Conservation (phyloP, 2,329 filamentous ascomycete species). For the Aspergillus sp. region DNA sequence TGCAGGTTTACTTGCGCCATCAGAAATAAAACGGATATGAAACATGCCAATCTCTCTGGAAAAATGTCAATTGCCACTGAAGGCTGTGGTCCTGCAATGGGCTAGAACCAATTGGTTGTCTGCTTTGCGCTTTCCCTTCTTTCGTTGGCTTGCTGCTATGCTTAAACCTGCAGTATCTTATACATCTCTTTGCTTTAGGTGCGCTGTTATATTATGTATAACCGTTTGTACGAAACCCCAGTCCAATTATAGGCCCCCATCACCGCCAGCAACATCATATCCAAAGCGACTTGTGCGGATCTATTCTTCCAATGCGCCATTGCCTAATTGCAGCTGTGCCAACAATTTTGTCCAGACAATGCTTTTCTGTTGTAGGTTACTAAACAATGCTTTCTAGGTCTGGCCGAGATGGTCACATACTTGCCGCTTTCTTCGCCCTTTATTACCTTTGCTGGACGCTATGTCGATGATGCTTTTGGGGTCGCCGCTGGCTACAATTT, state of each 20-base stretch:
- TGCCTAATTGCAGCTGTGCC: neutral
- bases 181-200: constrained; percentile 37
- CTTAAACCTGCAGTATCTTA: constrained; percentile 28
- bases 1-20: neutral
- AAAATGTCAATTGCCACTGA: neutral
- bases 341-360: neutral
- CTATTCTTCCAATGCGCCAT: constrained; percentile 1
- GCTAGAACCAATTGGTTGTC: neutral
- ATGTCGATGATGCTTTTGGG: constrained; percentile 51
- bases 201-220: constrained; percentile 45
- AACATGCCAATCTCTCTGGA: neutral
- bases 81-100: neutral
- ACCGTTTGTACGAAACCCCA: constrained; percentile 43
- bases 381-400: constrained; percentile 30
- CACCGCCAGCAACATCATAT: constrained; percentile 9
- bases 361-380: constrained; percentile 14
- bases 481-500: constrained; percentile 52
- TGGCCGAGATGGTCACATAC: constrained; percentile 54
- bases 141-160: neutral
- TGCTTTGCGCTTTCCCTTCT: constrained; percentile 10
- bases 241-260: constrained; percentile 4
- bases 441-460: constrained; percentile 48
- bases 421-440: constrained; percentile 49
- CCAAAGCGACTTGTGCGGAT: constrained; percentile 10
- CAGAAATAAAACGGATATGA: neutral